Base-by-base conservation (phyloP, 2,329 filamentous ascomycete species). In the Penicillium sp. region DNA sequence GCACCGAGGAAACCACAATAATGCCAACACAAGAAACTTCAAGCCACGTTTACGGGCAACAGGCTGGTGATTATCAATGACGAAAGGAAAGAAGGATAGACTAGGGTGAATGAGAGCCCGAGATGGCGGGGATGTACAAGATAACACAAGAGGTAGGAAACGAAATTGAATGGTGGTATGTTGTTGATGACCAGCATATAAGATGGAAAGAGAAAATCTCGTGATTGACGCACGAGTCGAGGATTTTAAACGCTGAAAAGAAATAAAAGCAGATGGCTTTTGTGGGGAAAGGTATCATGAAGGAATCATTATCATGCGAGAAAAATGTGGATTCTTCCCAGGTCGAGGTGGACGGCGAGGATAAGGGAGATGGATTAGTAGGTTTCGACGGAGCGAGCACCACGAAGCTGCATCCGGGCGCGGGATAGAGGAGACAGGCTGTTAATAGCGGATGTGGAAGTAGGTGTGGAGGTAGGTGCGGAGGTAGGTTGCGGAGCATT, bases 321-420 rank as follows among this genome's bases (percentile, higher is more conserved):
- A 35, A 44, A 23, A 32, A 20, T 39, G 7, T 25, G 20, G 9
- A 20, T 16, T 14, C n/a, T 25, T 6, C 11, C 25, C 2, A 17
- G 9, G 6, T 30, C 5, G 12, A 27, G 25, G 12, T 6, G 6
- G 25, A 13, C 6, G 12, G 11, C 4, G 11, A 11, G 6, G 11
- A 13, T 4, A 27, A 11, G 11, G 10, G n/a, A 5, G 18, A 4
- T 20, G 20, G 22, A 12, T 34, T 45, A 60, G 32, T 51, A 58
- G 27, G 50, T 50, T 39, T 54, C 51, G 29, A 60, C 56, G 6
- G 52, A 60, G 26, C 48, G 51, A 18, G 41, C 25, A 13, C 43
- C 45, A 4, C 47, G 47, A n/a, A 54, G 40, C 31, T 47, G 52
- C 47, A 51, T 47, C 6, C 49, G 39, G 7, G 47, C 47, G 3